A percentile compares a stretch with the other conserved stretches of the same genome.
Conservation (phyloP, 768 basidiomycete genomes). For the Amyloporia xantha region DNA sequence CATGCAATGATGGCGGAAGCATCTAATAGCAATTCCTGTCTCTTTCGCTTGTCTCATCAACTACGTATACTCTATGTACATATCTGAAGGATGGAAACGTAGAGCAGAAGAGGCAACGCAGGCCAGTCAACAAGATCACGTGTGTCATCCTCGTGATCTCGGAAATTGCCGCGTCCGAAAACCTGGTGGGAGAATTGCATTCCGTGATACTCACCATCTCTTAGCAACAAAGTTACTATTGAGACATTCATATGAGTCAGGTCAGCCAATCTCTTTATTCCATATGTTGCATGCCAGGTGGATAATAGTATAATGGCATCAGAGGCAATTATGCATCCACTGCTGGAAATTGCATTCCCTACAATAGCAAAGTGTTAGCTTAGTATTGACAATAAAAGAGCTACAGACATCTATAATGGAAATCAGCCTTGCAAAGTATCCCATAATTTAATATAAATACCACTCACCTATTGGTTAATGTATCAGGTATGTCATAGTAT, state of each 20-base stretch:
- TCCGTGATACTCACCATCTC: background rate
- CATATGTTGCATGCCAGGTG: background rate
- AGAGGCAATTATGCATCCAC: background rate
- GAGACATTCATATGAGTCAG: background rate
- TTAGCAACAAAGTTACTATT: background rate
- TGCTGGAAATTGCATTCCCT: background rate
- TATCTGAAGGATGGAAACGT: too few relatives aligned
- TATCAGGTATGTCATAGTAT: background rate
- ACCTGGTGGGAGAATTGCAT: too few relatives aligned
- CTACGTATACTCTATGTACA: too few relatives aligned
- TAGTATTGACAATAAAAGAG: background rate
- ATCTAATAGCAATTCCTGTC: too few relatives aligned
- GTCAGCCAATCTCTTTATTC: background rate
- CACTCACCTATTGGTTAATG: background rate
- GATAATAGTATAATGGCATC: background rate
- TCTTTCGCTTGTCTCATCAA: too few relatives aligned
- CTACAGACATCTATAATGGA: background rate
- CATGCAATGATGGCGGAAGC: too few relatives aligned
- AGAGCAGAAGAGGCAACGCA: too few relatives aligned
- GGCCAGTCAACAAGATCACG: too few relatives aligned
- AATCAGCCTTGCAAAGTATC: too few relatives aligned
- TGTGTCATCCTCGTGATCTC: too few relatives aligned
- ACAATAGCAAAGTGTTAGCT: background rate
- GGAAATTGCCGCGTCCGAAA: too few relatives aligned
- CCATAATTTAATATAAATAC: background rate